A percentile compares a stretch with the other conserved stretches of the same genome.
Conservation (phyloP, 2,329 filamentous ascomycete species). For the Allantophomopsis lycopodina region DNA sequence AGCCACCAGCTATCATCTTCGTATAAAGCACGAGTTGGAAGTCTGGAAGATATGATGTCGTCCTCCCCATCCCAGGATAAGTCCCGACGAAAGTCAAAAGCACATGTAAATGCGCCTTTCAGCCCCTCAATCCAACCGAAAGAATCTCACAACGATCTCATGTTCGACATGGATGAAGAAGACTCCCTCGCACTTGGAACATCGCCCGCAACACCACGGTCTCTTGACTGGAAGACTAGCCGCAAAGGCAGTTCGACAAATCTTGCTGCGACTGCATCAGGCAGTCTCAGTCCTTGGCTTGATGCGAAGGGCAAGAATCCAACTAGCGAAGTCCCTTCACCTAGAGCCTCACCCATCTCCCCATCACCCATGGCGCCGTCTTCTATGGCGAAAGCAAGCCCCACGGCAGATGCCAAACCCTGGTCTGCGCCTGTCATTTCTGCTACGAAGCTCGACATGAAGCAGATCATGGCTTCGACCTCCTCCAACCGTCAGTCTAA, state of each 20-base stretch:
- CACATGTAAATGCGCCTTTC: slow-evolving; percentile 36
- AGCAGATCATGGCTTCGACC: slow-evolving; percentile 74
- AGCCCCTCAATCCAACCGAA: slow-evolving; percentile 58
- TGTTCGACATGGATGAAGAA: slow-evolving; percentile 84
- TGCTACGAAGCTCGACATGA: slow-evolving; percentile 33
- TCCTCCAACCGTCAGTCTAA: slow-evolving; percentile 31
- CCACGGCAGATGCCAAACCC: slow-evolving; percentile 8
- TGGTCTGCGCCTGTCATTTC: slow-evolving; percentile 17
- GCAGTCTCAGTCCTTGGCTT: not conserved
- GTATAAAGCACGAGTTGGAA: slow-evolving; percentile 43
- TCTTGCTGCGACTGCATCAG: not conserved
- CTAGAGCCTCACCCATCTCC: not conserved
- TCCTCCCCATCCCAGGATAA: slow-evolving; percentile 22
- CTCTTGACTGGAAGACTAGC: not conserved
- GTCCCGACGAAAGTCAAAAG: slow-evolving; percentile 30
- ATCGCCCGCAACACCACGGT: slow-evolving; percentile 2
- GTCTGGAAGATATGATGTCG: slow-evolving; percentile 45
- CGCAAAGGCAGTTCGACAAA: slow-evolving; percentile 1
- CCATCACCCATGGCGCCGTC: not conserved
- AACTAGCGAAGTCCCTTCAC: not conserved
- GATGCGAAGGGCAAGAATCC: not conserved
- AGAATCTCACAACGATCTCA: slow-evolving; percentile 60
- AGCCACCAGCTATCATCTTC: slow-evolving; percentile 49
- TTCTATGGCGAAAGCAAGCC: not conserved
- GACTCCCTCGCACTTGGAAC: slow-evolving; percentile 5